Percentiles rank a stretch among this genome's conserved stretches.
These are phyloP conservation scores for Ustilago hordei DNA, from an alignment of 1,284 basidiomycete genomes.

Conservation along the genomic window DNA sequence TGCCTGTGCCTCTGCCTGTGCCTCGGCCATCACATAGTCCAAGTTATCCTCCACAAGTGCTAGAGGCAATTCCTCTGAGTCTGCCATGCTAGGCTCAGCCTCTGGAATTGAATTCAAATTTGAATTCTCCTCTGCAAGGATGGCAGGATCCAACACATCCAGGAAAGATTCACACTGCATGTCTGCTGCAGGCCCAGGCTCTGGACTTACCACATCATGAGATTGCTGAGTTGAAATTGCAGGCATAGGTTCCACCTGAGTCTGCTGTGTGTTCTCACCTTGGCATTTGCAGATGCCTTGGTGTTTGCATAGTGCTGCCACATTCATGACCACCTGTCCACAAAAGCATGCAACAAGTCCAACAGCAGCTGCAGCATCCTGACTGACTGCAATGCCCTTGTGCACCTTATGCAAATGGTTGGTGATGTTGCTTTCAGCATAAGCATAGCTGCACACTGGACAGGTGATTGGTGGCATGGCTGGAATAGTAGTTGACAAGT, in stretches of 20 bases:
- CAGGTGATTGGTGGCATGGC: too few relatives aligned
- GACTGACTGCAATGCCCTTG: constrained; percentile 5
- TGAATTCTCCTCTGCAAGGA: too few relatives aligned
- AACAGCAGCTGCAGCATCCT: constrained; percentile 5
- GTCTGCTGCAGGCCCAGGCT: too few relatives aligned
- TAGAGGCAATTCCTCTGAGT: too few relatives aligned
- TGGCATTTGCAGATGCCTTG: constrained; percentile 1
- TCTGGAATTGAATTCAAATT: too few relatives aligned
- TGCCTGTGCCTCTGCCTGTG: too few relatives aligned
- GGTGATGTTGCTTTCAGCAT: constrained; percentile 13
- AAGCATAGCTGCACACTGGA: not conserved
- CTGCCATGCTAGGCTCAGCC: too few relatives aligned
- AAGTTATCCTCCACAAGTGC: too few relatives aligned
- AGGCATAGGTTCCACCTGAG: not conserved
- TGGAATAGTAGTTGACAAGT: too few relatives aligned
- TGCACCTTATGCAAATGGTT: constrained; percentile 14
- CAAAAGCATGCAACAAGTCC: constrained; percentile 1
- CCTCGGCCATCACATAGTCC: too few relatives aligned
- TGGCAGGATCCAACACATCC: too few relatives aligned
- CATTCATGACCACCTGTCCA: constrained; percentile 1
- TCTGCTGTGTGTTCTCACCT: not conserved
- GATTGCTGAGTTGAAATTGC: not conserved
- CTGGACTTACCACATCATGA: not conserved
- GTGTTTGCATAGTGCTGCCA: not conserved
- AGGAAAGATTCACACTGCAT: too few relatives aligned